Percentiles rank a stretch among this genome's conserved stretches.
Conservation (phyloP, 2,329 filamentous ascomycete genomes). For the Epichloe sp. region DNA sequence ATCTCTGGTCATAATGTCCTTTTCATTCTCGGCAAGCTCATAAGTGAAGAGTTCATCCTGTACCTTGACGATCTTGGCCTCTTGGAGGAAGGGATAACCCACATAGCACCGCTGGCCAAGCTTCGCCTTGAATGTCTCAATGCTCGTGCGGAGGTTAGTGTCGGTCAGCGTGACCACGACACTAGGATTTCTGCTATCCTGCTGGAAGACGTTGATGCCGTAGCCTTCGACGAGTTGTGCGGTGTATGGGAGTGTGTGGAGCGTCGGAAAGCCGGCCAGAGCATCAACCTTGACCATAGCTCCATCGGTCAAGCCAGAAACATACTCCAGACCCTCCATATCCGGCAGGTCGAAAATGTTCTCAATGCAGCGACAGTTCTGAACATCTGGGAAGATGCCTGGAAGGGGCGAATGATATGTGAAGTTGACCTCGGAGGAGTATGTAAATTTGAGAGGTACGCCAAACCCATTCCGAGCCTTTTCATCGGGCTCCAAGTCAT, state of each 20-base stretch:
- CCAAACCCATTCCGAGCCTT: slow-evolving; percentile 80
- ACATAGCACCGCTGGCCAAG: slow-evolving; percentile 80
- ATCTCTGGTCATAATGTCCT: slow-evolving; percentile 52
- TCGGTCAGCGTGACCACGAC: slow-evolving; percentile 80
- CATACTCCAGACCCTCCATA: slow-evolving; percentile 77
- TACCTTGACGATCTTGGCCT: slow-evolving; percentile 78
- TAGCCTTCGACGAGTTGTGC: slow-evolving; percentile 61
- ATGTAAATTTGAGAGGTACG: slow-evolving; percentile 85
- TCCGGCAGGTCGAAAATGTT: slow-evolving; percentile 93
- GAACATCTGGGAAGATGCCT: slow-evolving; percentile 81
- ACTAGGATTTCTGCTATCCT: slow-evolving; percentile 92
- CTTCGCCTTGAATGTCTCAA: slow-evolving; percentile 61
- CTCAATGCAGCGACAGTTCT: slow-evolving; percentile 79
- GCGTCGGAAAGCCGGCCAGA: slow-evolving; percentile 84
- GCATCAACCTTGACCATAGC: slow-evolving; percentile 71
- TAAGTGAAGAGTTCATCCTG: slow-evolving; percentile 94
- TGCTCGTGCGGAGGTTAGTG: slow-evolving; percentile 55
- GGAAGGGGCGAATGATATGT: slow-evolving; percentile 77
- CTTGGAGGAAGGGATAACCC: slow-evolving; percentile 89
- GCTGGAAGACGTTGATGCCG: slow-evolving; percentile 87
- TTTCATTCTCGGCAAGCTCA: slow-evolving; percentile 50
- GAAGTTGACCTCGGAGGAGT: slow-evolving; percentile 66
- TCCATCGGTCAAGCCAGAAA: slow-evolving; percentile 71
- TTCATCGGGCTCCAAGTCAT: slow-evolving; percentile 64
- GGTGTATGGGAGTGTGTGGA: slow-evolving; percentile 74